Conservation (phyloP, 2,329 filamentous ascomycete genomes). For the Rhexocercosporidium sp. region DNA sequence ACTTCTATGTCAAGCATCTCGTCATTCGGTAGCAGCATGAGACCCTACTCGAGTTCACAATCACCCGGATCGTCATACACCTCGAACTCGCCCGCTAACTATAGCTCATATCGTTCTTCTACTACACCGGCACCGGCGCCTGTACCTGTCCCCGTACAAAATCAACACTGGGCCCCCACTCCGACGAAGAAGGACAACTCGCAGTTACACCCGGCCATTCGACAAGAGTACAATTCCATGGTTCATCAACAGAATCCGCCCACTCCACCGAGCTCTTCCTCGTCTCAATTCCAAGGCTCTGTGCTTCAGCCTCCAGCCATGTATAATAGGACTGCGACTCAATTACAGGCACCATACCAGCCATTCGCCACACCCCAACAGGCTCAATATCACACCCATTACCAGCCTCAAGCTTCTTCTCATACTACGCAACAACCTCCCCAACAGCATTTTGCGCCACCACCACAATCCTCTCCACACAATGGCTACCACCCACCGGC, state of each 20-base stretch:
- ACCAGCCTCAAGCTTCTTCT: constrained; percentile 9
- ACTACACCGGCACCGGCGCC: constrained; percentile 16
- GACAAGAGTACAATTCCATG: constrained; percentile 40
- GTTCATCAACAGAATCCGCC: constrained; percentile 35
- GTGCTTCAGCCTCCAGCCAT: constrained; percentile 32
- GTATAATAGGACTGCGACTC: constrained; percentile 27
- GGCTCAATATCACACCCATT: constrained; percentile 5
- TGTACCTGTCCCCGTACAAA: constrained; percentile 14
- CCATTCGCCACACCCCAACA: constrained; percentile 15
- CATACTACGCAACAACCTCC: constrained; percentile 1
- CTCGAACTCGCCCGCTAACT: constrained; percentile 1
- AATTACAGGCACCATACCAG: constrained; percentile 22
- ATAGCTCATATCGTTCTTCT: constrained; percentile 15
- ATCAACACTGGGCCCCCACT: constrained; percentile 13
- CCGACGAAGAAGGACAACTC: constrained; percentile 33
- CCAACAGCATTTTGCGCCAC: background rate
- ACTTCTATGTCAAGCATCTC: constrained; percentile 17
- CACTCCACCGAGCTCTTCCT: constrained; percentile 10
- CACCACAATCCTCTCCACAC: background rate
- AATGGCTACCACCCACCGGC: background rate
- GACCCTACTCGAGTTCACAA: constrained; percentile 22
- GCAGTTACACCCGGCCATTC: constrained; percentile 46
- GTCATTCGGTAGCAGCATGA: constrained; percentile 22
- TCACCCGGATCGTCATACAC: constrained; percentile 16
- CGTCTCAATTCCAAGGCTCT: constrained; percentile 23